Evolutionary conservation across 1,284 basidiomycete genomes (phyloP).

Genomic region (Rugosomyces carneus): DNA sequence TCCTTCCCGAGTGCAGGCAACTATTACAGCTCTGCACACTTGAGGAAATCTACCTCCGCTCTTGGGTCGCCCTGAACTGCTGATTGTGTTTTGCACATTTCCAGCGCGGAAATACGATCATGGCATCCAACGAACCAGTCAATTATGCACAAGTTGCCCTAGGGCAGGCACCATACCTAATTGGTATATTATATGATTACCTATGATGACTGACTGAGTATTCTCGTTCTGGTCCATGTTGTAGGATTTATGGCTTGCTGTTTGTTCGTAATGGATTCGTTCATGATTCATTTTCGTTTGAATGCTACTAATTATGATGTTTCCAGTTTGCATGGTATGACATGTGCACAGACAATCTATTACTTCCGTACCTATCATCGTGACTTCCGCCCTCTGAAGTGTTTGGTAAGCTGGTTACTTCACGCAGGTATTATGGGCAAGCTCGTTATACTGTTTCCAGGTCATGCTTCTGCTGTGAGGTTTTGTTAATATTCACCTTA

Average conservation of each 20-base stretch:
- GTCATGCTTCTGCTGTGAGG: neutral
- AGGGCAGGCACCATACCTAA: neutral
- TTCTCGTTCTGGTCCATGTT: neutral
- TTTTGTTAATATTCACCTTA: neutral
- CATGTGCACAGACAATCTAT: neutral
- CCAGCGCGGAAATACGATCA: too few relatives aligned
- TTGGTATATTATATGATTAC: neutral
- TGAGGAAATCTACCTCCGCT: too few relatives aligned
- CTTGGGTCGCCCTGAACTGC: too few relatives aligned
- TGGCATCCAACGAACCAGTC: too few relatives aligned
- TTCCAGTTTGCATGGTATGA: neutral
- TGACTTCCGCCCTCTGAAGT: neutral
- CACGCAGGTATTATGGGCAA: neutral
- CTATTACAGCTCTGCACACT: too few relatives aligned
- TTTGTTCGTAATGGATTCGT: too few relatives aligned
- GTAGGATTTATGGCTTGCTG: neutral
- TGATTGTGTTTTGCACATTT: too few relatives aligned
- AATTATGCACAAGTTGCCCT: too few relatives aligned
- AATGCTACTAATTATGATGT: too few relatives aligned
- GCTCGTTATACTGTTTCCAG: neutral
- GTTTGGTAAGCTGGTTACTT: neutral
- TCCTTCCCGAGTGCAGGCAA: too few relatives aligned
- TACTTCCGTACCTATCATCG: neutral
- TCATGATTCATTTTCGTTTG: too few relatives aligned
- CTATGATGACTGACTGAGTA: neutral